Evolutionary conservation across 1,284 basidiomycete genomes (phyloP).

Genomic region (Ustilago esculenta): DNA sequence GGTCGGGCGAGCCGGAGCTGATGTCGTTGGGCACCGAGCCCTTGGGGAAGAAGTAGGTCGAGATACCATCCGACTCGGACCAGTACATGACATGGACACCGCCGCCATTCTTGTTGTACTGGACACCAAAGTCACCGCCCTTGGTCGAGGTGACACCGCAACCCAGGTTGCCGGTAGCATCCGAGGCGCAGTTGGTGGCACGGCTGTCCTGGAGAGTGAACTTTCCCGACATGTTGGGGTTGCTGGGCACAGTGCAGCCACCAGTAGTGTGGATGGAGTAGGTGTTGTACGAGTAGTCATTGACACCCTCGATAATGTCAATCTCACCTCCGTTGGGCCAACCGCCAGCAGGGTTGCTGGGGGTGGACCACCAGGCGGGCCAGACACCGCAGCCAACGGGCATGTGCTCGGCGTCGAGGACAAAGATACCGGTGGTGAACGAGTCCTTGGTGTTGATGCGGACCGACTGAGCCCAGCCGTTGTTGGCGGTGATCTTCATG

Average conservation of each 20-base stretch:
- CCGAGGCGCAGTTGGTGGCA: conserved; percentile 72
- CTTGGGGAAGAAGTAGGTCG: conserved; percentile 73
- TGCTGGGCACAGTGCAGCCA: conserved; percentile 36
- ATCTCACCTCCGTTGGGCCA: conserved; percentile 63
- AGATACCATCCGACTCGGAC: conserved; percentile 67
- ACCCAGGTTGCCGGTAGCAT: conserved; percentile 73
- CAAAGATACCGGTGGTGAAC: conserved; percentile 52
- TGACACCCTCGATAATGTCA: conserved; percentile 61
- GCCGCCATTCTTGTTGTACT: conserved; percentile 74
- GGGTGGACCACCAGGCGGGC: conserved; percentile 64
- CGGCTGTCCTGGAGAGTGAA: conserved; percentile 41
- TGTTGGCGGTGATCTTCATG: conserved; percentile 41
- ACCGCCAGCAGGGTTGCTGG: conserved; percentile 24
- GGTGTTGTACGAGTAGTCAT: conserved; percentile 51
- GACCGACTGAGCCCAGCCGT: conserved; percentile 45
- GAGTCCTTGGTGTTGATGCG: conserved; percentile 53
- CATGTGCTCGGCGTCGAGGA: conserved; percentile 56
- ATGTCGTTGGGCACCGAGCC: conserved; percentile 70
- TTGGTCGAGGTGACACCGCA: conserved; percentile 73
- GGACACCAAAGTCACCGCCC: conserved; percentile 71
- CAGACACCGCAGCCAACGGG: conserved; percentile 59
- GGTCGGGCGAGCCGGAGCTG: conserved; percentile 62
- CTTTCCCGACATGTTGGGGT: conserved; percentile 37
- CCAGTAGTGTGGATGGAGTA: conserved; percentile 54
- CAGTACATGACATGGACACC: conserved; percentile 68